Evolutionary conservation across 2,329 filamentous ascomycete genomes (phyloP), one percentile per base, ranked within the genome.

Genomic region (Stagonosporopsis vannaccii): DNA sequence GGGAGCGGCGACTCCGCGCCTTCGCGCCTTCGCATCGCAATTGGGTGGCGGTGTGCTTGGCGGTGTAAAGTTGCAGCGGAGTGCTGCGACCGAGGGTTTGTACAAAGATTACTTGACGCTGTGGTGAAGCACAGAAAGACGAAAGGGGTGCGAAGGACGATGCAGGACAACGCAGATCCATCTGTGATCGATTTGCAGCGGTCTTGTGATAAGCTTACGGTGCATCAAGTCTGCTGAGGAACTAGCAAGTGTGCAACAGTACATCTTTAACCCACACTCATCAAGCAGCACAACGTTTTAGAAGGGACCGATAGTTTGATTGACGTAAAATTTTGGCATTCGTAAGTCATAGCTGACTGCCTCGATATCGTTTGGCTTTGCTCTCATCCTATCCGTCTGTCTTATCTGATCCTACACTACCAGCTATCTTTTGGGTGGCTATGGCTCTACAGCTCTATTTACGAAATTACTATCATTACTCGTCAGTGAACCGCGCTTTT

Each of bases 401-500:
- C 32, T 33, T 39, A 44, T 51, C 48, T 52, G 55, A 37, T 58
- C 55, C 55, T 49, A 52, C 44, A 49, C 55, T 48, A 61, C 58
- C 58, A 62, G 59, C 59, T 62, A 63, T 63, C 59, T 62, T 56
- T 56, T 56, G 53, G 56, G 51, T 46, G 49, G 55, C 55, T 58
- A 58, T 45, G 49, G 55, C 55, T 45, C 55, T 58, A 58, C 42
- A 48, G 47, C 35, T 66, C 61, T 66, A 62, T 55, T 45, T 59
- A 59, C 49, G 48, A 52, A 35, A 66, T 66, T 60, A 62, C 63
- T 66, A 64, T 60, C 58, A 58, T 55, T 54, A 61, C 57, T 59
- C 51, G 63, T 66, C 61, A 66, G 63, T 61, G 55, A 52, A 60
- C 42, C 44, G 58, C 55, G 58, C 54, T 59, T 54, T 51, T 57